Conservation (phyloP, 768 basidiomycete genomes). For the Lactifluus volemus region DNA sequence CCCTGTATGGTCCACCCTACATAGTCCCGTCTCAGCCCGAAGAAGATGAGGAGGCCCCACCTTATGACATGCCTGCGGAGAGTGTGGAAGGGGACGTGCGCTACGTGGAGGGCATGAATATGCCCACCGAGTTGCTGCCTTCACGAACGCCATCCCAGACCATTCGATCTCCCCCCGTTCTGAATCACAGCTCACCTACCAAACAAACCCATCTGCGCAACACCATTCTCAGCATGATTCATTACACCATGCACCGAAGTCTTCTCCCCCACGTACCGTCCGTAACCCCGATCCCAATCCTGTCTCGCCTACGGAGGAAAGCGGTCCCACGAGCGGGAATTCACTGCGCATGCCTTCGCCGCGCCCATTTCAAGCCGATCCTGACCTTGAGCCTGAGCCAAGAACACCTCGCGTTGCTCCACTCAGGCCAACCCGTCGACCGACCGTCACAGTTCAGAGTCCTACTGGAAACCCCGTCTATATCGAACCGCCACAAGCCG, state of each 20-base stretch:
- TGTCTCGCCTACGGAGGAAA: constrained; percentile 4
- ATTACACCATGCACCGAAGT: neutral
- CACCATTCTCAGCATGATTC: constrained; percentile 16
- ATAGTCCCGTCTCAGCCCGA: neutral
- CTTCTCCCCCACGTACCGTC: constrained; percentile 16
- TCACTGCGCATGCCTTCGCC: neutral
- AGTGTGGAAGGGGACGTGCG: constrained; percentile 1
- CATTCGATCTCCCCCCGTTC: constrained; percentile 13
- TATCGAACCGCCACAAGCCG: constrained; percentile 6
- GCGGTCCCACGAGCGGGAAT: neutral
- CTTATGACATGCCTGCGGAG: constrained; percentile 8
- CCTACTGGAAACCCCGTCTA: constrained; percentile 11
- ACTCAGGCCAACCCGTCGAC: constrained; percentile 1
- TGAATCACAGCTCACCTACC: constrained; percentile 17
- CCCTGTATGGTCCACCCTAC: neutral
- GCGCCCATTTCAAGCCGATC: neutral
- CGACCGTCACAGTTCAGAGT: constrained; percentile 16
- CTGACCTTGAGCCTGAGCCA: neutral
- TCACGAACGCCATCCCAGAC: constrained; percentile 6
- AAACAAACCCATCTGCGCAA: constrained; percentile 7
- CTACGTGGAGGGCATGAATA: constrained; percentile 12
- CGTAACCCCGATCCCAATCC: constrained; percentile 21
- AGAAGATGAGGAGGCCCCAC: constrained; percentile 3
- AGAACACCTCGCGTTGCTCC: neutral
- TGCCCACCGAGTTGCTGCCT: constrained; percentile 6